Conservation (phyloP, 2,329 filamentous ascomycete genomes). For the Leptographium lundbergii region DNA sequence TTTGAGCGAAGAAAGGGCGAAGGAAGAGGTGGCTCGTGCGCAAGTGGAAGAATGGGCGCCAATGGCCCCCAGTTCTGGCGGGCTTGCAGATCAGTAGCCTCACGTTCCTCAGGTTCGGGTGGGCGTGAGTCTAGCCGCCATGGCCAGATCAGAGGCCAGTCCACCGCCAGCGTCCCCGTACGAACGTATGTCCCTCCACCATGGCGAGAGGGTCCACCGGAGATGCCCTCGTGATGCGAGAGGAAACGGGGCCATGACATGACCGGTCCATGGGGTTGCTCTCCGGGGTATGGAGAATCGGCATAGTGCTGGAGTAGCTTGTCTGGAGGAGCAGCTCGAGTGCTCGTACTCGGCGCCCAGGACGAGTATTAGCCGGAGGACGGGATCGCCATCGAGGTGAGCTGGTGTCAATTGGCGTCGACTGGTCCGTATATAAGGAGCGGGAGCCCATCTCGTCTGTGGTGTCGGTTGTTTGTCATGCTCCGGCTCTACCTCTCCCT, state of each 20-base stretch:
- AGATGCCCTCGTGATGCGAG: background rate
- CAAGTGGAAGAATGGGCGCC: background rate
- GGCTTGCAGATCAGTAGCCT: background rate
- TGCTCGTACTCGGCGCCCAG: background rate
- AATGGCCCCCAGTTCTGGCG: background rate
- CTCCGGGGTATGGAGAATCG: background rate
- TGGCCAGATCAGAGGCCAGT: background rate
- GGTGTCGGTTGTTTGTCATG: too few relatives aligned
- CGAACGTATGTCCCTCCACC: background rate
- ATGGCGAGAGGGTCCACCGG: background rate
- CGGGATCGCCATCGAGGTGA: too few relatives aligned
- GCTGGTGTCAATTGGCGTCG: too few relatives aligned
- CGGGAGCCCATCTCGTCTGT: too few relatives aligned
- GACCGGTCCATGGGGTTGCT: background rate
- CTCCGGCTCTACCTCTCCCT: too few relatives aligned
- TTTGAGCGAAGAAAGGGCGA: background rate
- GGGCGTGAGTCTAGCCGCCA: background rate
- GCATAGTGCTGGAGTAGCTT: background rate
- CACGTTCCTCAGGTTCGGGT: too few relatives aligned
- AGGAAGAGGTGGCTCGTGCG: background rate
- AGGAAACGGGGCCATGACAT: background rate
- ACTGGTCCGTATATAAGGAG: too few relatives aligned
- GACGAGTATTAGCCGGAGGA: too few relatives aligned
- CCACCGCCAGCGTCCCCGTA: background rate
- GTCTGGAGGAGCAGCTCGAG: background rate